A percentile compares a stretch with the other conserved stretches of the same genome.
Evolutionary conservation across 2,329 filamentous ascomycete species (phyloP).

Genomic region (Sarocladium brachiariae): DNA sequence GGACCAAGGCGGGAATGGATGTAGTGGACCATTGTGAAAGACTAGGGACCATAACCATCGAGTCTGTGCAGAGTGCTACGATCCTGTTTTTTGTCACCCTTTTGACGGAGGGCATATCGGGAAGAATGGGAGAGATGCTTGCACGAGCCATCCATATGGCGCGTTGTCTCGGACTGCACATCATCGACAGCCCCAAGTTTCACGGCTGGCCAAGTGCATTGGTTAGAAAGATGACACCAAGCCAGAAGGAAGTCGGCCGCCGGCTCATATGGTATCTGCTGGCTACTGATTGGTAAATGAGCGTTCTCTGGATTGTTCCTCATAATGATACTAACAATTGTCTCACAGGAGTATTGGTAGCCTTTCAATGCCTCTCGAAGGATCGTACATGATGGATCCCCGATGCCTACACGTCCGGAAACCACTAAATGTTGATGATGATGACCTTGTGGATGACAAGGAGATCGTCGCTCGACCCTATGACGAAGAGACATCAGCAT

Average conservation of each 20-base stretch:
- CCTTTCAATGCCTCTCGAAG: slow-evolving; percentile 20
- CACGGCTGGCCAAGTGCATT: slow-evolving; percentile 12
- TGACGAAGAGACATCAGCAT: slow-evolving; percentile 33
- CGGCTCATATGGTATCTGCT: slow-evolving; percentile 35
- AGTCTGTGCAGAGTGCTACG: slow-evolving; percentile 20
- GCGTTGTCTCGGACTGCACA: slow-evolving; percentile 26
- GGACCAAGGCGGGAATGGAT: slow-evolving; percentile 11
- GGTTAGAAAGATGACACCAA: slow-evolving; percentile 14
- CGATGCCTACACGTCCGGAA: slow-evolving; percentile 31
- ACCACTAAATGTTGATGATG: slow-evolving; percentile 35
- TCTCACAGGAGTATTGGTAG: not conserved
- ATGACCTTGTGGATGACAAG: slow-evolving; percentile 21
- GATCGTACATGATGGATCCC: slow-evolving; percentile 34
- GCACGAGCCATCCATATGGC: slow-evolving; percentile 8
- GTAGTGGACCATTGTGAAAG: slow-evolving; percentile 4
- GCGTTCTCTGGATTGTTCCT: not conserved
- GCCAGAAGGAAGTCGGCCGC: slow-evolving; percentile 29
- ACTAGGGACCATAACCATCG: slow-evolving; percentile 12
- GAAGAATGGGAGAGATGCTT: slow-evolving; percentile 17
- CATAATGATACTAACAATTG: not conserved
- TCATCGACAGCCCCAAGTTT: slow-evolving; percentile 20
- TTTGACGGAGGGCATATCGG: slow-evolving; percentile 21
- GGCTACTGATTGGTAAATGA: slow-evolving; percentile 33
- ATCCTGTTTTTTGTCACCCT: slow-evolving; percentile 21
- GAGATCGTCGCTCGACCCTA: slow-evolving; percentile 20